Base-by-base conservation (phyloP, 331 rosid species). In the Pyrus hybrid region DNA sequence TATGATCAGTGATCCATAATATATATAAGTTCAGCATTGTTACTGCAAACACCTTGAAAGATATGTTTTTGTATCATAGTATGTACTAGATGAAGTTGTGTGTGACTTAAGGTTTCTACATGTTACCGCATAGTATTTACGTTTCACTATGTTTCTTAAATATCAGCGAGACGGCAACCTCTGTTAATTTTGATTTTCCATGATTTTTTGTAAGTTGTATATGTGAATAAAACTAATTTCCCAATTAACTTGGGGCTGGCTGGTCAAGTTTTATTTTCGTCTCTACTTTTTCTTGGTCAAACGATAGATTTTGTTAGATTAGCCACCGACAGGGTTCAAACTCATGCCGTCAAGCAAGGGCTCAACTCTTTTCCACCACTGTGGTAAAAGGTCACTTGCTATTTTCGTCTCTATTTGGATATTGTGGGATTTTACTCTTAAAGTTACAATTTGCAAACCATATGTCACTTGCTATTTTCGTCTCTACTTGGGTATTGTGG, bases 21-120 rank as follows among this genome's bases (percentile, higher is more conserved):
- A 30, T 5, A 30, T 30, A 30, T 30, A 30, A 35, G 45, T 37
- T 37, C 1, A 4, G 13, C 45, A 37, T 37, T 37, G 45, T 9
- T 37, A 37, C 45, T 37, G 45, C 45, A 9, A 57, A 64, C 63
- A 41, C 68, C 63, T 56, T 30, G 25, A 22, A 58, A 16, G 6
- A 41, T 68, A 7, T 25, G 41, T 41, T 60, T 17, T 57, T 20
- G 32, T 9, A 63, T 66, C 8, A 14, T 17, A 7, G 3, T 17
- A 14, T 51, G n/a, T 57, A 14, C 35, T 29, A 30, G 65, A 71
- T 71, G 75, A 56, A 56, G 76, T 32, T 33, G 8, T 33, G 13
- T 41, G 47, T 11, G 47, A 63, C 23, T 4, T 53, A n/a, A 60
- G 45, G 56, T 76, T 30, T 72, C 47, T 73, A 73, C 77, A 60